These are phyloP conservation scores for Termitomyces sp. DNA, from an alignment of 768 basidiomycete genomes.

Conservation along the genomic window DNA sequence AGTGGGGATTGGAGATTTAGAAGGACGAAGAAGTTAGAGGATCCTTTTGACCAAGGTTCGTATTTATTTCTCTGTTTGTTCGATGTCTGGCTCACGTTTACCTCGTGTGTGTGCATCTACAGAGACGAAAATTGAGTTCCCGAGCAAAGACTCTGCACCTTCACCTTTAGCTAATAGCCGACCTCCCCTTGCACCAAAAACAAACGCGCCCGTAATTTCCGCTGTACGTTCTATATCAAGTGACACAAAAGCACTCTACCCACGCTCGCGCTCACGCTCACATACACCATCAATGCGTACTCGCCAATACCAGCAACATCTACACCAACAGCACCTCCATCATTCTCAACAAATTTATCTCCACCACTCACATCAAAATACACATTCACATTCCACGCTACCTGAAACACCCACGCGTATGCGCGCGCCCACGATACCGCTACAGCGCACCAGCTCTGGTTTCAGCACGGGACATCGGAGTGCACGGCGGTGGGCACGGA, in stretches of 20 bases:
- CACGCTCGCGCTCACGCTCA: slow-evolving; percentile 24
- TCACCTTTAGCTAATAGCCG: not conserved
- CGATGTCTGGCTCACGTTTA: not conserved
- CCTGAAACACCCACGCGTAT: slow-evolving; percentile 26
- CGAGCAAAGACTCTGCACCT: slow-evolving; percentile 6
- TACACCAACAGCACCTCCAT: slow-evolving; percentile 8
- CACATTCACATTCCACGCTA: not conserved
- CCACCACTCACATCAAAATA: not conserved
- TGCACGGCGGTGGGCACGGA: slow-evolving; percentile 59
- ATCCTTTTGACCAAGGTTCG: slow-evolving; percentile 8
- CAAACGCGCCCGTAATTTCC: not conserved
- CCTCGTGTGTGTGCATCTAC: not conserved
- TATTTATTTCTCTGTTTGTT: not conserved
- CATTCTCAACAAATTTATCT: not conserved
- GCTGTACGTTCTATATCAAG: slow-evolving; percentile 5
- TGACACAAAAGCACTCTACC: slow-evolving; percentile 8
- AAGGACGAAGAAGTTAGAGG: slow-evolving; percentile 19
- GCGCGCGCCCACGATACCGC: slow-evolving; percentile 25
- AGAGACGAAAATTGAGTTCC: slow-evolving; percentile 18
- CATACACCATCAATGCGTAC: slow-evolving; percentile 29
- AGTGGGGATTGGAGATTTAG: slow-evolving; percentile 51
- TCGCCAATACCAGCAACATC: slow-evolving; percentile 14
- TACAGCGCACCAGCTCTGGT: slow-evolving; percentile 3
- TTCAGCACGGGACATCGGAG: slow-evolving; percentile 29
- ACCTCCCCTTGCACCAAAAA: not conserved